Conservation (phyloP, 352 stramenopile genomes). For the Phytophthora cryptogea region DNA sequence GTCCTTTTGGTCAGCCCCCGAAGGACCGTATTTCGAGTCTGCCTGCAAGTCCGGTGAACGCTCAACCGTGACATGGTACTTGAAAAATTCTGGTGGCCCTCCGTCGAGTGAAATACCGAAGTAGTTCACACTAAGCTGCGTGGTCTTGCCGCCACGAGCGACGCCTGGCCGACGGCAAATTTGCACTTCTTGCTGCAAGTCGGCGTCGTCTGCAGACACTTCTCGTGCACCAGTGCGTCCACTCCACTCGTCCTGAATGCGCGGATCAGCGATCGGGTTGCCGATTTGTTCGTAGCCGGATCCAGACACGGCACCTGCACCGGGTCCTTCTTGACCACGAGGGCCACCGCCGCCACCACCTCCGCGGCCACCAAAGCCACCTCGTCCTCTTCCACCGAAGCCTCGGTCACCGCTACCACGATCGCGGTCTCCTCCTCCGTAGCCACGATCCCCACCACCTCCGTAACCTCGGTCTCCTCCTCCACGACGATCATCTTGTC, state of each 20-base stretch:
- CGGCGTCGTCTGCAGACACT: slow-evolving; percentile 34
- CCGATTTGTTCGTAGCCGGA: slow-evolving; percentile 58
- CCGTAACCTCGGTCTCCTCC: slow-evolving; percentile 9
- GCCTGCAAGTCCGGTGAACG: slow-evolving; percentile 35
- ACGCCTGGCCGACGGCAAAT: slow-evolving; percentile 50
- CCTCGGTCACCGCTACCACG: slow-evolving; percentile 13
- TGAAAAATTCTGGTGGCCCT: slow-evolving; percentile 51
- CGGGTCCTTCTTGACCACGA: slow-evolving; percentile 34
- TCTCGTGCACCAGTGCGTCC: slow-evolving; percentile 31
- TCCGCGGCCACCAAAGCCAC: slow-evolving; percentile 5
- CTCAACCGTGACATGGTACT: slow-evolving; percentile 66
- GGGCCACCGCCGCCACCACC: slow-evolving; percentile 25
- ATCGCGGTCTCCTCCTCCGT: slow-evolving; percentile 3
- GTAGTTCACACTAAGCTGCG: slow-evolving; percentile 59
- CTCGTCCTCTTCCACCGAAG: slow-evolving; percentile 10
- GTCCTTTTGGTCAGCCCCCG: slow-evolving; percentile 37
- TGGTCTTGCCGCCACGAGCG: slow-evolving; percentile 32
- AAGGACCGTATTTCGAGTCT: slow-evolving; percentile 52
- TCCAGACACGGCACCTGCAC: slow-evolving; percentile 37
- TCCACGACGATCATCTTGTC: slow-evolving; percentile 24
- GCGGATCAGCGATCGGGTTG: slow-evolving; percentile 47
- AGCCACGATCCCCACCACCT: background rate
- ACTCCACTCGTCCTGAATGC: slow-evolving; percentile 48
- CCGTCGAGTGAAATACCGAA: slow-evolving; percentile 56
- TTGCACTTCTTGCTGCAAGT: slow-evolving; percentile 38